Base-by-base conservation (phyloP, 257 asterid species). In the Forsythia suspensa region DNA sequence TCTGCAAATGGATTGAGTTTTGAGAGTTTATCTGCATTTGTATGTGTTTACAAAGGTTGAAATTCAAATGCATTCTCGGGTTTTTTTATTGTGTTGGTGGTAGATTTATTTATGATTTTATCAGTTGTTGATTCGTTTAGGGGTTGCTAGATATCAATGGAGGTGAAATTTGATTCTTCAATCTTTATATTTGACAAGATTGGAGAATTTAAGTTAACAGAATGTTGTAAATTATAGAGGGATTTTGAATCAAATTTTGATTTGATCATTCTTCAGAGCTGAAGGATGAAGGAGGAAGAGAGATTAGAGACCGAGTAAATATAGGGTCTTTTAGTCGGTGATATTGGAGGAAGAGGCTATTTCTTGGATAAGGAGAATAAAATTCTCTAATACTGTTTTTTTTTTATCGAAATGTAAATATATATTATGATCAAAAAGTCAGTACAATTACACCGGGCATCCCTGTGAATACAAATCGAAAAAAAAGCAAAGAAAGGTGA, bases 341-440 rank as follows among this genome's bases (percentile, higher is more conserved):
- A 72, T 18, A 70, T 92, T 94, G 97, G 97, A 94, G 52, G 97
- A 90, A 77, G 96, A 92, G 77, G 86, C 81, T 67, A 83, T 67
- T 88, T 94, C 97, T 82, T 94, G 98, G 97, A 84, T 94, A 48
- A 89, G 97, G 90, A 87, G 98, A 82, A 72, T 97, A 10, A 91
- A 94, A 9, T 94, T 80, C 84, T 92, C 97, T 34, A 92, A 91
- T 69, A 94, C 98, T 7, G 85, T 94, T 72, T 24, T 24, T 24
- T 24, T 24, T 24, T 24, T 24, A 24, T 24, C 24, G 24, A 24
- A 24, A 24, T 24, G 24, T 24, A 24, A 24, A 24, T 24, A 24
- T 24, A 24, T 24, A 24, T 24, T 24, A 0, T 0, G 0, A 24
- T 24, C 24, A 24, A 24, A 24, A 24, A 24, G 24, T n/a, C 24